Evolutionary conservation across 176 grass and related monocot species (phyloP), one percentile per base, ranked within the genome.

Genomic region (Triticum timopheevii): DNA sequence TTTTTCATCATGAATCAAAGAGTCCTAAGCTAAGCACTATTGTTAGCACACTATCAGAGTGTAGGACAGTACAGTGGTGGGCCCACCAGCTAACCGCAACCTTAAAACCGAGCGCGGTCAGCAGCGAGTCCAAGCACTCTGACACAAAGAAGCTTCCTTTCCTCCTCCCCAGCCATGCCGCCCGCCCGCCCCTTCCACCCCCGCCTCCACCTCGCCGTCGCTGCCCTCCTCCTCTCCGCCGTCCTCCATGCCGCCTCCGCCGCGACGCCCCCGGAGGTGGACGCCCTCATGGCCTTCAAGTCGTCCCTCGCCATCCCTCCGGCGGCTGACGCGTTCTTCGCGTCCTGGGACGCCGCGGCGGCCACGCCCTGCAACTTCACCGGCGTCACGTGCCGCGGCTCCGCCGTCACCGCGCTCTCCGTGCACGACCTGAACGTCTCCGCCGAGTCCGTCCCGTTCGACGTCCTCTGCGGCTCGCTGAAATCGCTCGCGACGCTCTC

Each of bases 271-370:
- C 42, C 82, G 59, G 93, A 96, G 84, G 15, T 72, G 2, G 56
- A 25, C 54, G 89, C 87, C 8, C 88, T 98, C 6, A 40, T 96
- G 2, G 49, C 86, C 13, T 91, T 98, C 84, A 98, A 90, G 82
- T 12, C 17, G 9, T 90, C 90, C 16, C 90, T 98, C 50, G 65
- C 63, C 24, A 62, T 90, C 74, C 78, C 86, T 7, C 50, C 61
- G 2, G 11, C 47, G 7, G 54, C 82, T 4, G 49, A 73, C 0
- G 9, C 17, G 0, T 72, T 63, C 87, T 96, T 98, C 92, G 22
- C 58, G 10, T 87, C 86, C 10, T 98, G 96, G 96, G 13, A 61
- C 38, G 56, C 74, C 23, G 3, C 31, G 2, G 45, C 62, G 0
- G 12, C 81, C 19, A 20, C 86, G 8, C 82, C 92, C 3, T 96